Conservation (phyloP, 169 alveolate species). For the Theileria annulata region DNA sequence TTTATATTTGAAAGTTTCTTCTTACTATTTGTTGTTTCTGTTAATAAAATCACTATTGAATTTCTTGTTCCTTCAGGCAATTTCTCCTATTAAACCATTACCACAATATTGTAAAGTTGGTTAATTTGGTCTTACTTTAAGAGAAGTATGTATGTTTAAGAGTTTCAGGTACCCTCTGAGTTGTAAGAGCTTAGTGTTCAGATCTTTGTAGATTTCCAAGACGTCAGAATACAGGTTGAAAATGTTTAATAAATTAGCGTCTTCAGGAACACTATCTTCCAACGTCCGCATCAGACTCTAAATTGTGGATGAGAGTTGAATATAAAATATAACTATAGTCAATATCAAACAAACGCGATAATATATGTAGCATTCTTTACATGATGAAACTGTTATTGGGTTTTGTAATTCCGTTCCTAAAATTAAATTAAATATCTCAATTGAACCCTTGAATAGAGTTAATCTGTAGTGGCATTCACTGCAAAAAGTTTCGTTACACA, state of each 20-base stretch:
- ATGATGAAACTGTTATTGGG: constrained; percentile 21
- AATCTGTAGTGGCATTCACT: constrained; percentile 25
- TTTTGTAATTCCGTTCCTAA: not conserved
- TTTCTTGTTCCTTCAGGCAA: constrained; percentile 56
- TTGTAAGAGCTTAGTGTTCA: constrained; percentile 29
- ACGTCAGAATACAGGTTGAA: constrained; percentile 22
- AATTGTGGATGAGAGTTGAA: too few relatives aligned
- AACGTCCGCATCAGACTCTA: constrained; percentile 14
- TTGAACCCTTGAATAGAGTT: constrained; percentile 8
- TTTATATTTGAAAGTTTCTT: constrained; percentile 48
- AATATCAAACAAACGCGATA: constrained; percentile 21
- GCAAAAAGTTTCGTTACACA: constrained; percentile 62
- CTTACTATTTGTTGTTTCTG: constrained; percentile 22
- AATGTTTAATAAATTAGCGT: constrained; percentile 9
- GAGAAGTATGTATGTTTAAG: constrained; percentile 31
- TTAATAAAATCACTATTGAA: constrained; percentile 9
- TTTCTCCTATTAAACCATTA: constrained; percentile 41
- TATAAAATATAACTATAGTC: not conserved
- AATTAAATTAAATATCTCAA: not conserved
- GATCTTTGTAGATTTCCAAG: constrained; percentile 25
- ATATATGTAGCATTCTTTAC: constrained; percentile 38
- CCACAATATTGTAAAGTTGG: not conserved
- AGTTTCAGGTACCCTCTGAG: constrained; percentile 56
- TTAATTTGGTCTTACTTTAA: constrained; percentile 36
- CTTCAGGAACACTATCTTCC: not conserved